Base-by-base conservation (phyloP, 176 grass and related monocot genomes). In the Microstegium vimineum region DNA sequence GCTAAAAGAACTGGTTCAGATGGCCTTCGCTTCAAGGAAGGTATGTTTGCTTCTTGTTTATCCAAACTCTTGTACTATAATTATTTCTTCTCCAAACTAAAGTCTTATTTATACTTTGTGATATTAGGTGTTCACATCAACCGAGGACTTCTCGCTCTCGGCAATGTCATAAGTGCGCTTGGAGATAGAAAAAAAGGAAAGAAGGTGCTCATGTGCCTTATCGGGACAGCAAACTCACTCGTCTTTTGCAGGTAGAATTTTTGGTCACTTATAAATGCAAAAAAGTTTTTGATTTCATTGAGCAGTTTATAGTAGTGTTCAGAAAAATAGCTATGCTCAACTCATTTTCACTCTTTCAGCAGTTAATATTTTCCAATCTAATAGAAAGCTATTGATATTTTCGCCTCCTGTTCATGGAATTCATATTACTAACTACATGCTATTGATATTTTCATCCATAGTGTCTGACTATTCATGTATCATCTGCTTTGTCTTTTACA, bases 111-210 rank as follows among this genome's bases (percentile, higher is more conserved):
- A 69, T 71, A 69, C 38, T 17, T 65, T 41, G 13, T 82, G 86
- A 79, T 14, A 73, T 90, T 54, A 99, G 97, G 97, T 75, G 97
- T 99, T 91, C 97, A 99, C 89, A 99, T 99, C 59, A 99, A 99
- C 83, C 90, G 90, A 80, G 97, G 97, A 83, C 97, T 96, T 57
- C 77, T 99, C 32, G 97, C 97, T 60, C 97, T 99, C 64, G 97
- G 97, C 43, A 99, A 96, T 71, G 97, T 99, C 67, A 99, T 99
- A 76, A 96, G 97, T 92, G 93, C 97, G 71, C 93, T 99, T 40
- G 97, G 97, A 79, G 97, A 99, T 87, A 99, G 69, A 99, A 96
- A 81, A 99, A 96, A 71, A 91, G 93, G 66, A 99, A 99, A 89
- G 97, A 99, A 96, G 91, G 97, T 47, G 83, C 87, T 46, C 97